Base-by-base conservation (phyloP, 2,329 filamentous ascomycete species). In the Endoconidiophora laricicola region DNA sequence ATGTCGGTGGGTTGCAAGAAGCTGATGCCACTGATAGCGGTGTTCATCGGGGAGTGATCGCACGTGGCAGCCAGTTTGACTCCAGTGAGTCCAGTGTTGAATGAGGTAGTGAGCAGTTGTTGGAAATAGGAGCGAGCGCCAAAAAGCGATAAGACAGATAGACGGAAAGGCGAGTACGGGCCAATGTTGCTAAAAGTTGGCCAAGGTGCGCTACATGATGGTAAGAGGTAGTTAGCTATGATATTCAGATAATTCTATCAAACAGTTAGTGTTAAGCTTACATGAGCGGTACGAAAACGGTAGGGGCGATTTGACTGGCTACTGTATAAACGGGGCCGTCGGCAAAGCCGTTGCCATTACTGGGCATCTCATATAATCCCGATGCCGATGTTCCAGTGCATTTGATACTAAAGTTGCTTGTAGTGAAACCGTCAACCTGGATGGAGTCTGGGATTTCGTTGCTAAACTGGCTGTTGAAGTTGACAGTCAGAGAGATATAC, bases 301-400 rank as follows among this genome's bases (percentile, higher is more conserved):
- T 20, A 3, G 42, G 26, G 6, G 41, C 42, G 10, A 53, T 23
- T 9, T 53, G 33, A 18, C 33, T 7, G 6, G 26, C 14, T 9
- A 16, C 10, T 14, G 38, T 46, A 20, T 22, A 49, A 3, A 46
- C 20, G 5, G 42, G 41, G 12, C 47, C 46, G n/a, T 53, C 51
- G 7, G n/a, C 14, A 37, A 49, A 53, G 3, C 18, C n/a, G n/a
- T 42, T 49, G 16, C 24, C 24, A 10, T 10, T 26, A 29, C 49
- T 53, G 12, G 51, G 51, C 12, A 53, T 49, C 40, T 53, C 51
- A 22, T 53, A 53, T 9, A 53, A 49, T 6, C 47, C 51, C 14
- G 37, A 46, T 6, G 23, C 42, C 9, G 51, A 44, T 16, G 18
- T 37, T 14, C 46, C 47, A 5, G 37, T 49, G 26, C 51, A 53